Conservation (phyloP, 306 rosid genomes). For the Biancaea sappan region DNA sequence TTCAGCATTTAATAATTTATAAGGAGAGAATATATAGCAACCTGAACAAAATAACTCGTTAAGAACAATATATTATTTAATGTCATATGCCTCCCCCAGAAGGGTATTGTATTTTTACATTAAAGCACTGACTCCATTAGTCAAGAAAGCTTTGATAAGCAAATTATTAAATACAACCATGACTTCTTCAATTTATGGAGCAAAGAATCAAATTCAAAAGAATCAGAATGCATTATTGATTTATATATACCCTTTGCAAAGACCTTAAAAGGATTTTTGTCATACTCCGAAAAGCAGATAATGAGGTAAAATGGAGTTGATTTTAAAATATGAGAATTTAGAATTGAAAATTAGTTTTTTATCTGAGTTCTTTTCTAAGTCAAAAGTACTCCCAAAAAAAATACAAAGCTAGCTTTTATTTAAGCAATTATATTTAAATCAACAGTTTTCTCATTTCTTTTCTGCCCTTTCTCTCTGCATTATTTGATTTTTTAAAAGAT, state of each 20-base stretch:
- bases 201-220: not conserved
- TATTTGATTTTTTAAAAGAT: constrained; percentile 12
- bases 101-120: constrained; percentile 11
- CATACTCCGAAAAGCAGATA: constrained; percentile 20
- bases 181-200: constrained; percentile 4
- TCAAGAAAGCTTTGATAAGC: not conserved
- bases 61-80: not conserved
- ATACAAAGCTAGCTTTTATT: not conserved
- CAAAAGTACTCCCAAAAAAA: constrained; percentile 7
- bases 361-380: not conserved
- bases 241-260: not conserved
- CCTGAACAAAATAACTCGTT: constrained; percentile 22
- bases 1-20: constrained; percentile 10
- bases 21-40: not conserved
- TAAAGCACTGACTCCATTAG: constrained; percentile 21
- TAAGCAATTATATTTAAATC: not conserved
- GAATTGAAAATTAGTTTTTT: not conserved
- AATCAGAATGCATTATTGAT: constrained; percentile 18
- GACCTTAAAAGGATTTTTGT: constrained; percentile 1
- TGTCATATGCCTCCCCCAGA: constrained; percentile 2
- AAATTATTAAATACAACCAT: constrained; percentile 24
- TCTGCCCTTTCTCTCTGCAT: not conserved
- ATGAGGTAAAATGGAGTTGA: not conserved
- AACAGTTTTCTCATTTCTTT: not conserved
- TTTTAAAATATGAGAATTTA: not conserved